Evolutionary conservation across 352 stramenopile genomes (phyloP), one percentile per base, ranked within the genome.

Genomic region (Plasmopara muralis): DNA sequence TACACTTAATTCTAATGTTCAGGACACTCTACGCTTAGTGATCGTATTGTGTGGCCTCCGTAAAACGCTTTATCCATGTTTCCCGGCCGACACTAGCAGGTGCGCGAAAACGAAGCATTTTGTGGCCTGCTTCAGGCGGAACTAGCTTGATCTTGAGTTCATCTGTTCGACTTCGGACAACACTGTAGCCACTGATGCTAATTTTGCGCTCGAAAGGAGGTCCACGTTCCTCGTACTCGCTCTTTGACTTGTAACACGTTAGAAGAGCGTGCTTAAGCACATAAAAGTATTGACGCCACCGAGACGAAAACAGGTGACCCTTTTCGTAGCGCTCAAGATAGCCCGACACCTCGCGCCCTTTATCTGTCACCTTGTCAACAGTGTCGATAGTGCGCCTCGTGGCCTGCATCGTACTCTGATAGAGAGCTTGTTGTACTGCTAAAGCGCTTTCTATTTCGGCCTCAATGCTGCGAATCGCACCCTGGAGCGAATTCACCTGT

Each of bases 71-170:
- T 53, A 89, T 81, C 79, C 79, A 89, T 34, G 68, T 74, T 53
- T 89, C 79, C 33, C 79, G 72, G 3, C 79, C 79, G 8, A 89
- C 79, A 33, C 76, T 89, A 25, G 78, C 76, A 16, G 79, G 79
- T 29, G 79, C 74, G 7, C 79, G 72, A 50, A 87, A 89, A 42
- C 79, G 79, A 54, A 86, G 69, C 74, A 85, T 86, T 59, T 46
- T 45, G 40, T 66, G 70, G 0, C 76, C 74, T 3, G 79, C 70
- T 50, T 85, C 76, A 9, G 79, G 76, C 10, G 79, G 74, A 16
- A 89, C 61, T 44, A 89, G 45, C 58, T 89, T 89, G 57, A 89
- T 85, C 53, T 89, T 89, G 53, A 85, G 76, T 38, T 89, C 76
- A 53, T 89, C 79, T 9, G 79, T 87, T 40, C 76, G 79, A 40